Percentiles rank a stretch among this genome's conserved stretches.
phyloP scores from a whole-genome alignment of 2,329 filamentous ascomycete species.

The Camptophora hylomeconis region DNA sequence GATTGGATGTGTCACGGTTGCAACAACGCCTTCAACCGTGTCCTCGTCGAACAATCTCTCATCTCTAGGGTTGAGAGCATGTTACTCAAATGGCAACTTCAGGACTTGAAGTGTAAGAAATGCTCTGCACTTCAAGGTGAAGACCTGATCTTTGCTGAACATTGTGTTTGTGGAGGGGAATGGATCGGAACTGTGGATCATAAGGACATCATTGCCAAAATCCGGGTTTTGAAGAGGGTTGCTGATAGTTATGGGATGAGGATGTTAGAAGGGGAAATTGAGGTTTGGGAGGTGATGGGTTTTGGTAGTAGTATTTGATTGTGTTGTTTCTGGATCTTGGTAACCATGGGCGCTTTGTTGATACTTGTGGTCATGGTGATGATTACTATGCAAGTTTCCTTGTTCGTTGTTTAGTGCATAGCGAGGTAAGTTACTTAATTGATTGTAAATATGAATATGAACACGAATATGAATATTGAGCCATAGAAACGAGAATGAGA shows the following conservation, averaged over 20 bases:
- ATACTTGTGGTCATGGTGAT: no score
- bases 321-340: no score
- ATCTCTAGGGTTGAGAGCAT: conserved; percentile 63
- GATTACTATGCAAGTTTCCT: no score
- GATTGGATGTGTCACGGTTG: conserved; percentile 62
- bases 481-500: no score
- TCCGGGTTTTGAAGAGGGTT: conserved; percentile 62
- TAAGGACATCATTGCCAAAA: conserved; percentile 49
- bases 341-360: no score
- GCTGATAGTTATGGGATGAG: conserved; percentile 66
- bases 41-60: conserved; percentile 71
- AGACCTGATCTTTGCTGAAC: conserved; percentile 70
- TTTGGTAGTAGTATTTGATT: no score
- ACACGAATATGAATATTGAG: no score
- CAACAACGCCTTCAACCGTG: conserved; percentile 58
- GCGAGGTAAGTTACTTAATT: no score
- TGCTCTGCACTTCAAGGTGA: conserved; percentile 53
- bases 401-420: no score
- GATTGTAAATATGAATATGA: no score
- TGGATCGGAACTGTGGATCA: conserved; percentile 64
- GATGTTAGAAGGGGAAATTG: conserved; percentile 67
- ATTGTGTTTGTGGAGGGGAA: conserved; percentile 80
- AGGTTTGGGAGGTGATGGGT: conserved; percentile 42
- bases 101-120: conserved; percentile 80
- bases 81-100: conserved; percentile 69